Evolutionary conservation across 345 rosid species (phyloP), one percentile per base, ranked within the genome.

Genomic region (Pugionium dolabratum): DNA sequence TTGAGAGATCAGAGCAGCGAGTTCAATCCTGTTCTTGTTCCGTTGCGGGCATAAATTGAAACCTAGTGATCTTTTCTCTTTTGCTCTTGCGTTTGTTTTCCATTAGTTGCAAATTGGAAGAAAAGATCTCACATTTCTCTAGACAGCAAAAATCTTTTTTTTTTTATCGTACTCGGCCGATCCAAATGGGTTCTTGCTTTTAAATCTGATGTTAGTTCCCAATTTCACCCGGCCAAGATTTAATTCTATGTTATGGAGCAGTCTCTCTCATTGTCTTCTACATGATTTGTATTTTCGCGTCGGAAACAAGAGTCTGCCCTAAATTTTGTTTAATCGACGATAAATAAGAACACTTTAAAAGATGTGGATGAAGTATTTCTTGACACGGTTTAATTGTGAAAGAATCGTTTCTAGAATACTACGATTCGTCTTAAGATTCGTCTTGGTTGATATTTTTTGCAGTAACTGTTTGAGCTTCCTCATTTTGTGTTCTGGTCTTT

Each of bases 201-300:
- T 44, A 6, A 0, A 7, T 46, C 25, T 37, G 2, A 35, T 49
- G 45, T 43, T 11, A 32, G 77, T 36, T 60, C 66, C 77, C 72
- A 71, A 79, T 79, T 79, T 79, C 82, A 75, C 82, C 79, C 79
- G 82, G 79, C 79, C 78, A 42, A 79, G 27, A 74, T 48, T 18
- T 45, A 26, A 49, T 35, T 40, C 7, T 52, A 25, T 61, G 29
- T 4, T 5, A 37, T 54, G 48, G 75, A 39, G 69, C 52, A 54
- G 34, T 47, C 51, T 71, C 64, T 63, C 2, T 27, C 0, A 39
- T 11, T 29, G 11, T 9, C 55, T 63, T 29, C 10, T 33, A 63
- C 70, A 40, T 48, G 59, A 47, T 63, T 54, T 2, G 6, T 7
- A 9, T 11, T 27, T 10, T 3, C 37, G 26, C 63, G 70, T 55